These are phyloP conservation scores for Leccinum subgranulosum DNA, from an alignment of 768 basidiomycete genomes.

Conservation along the genomic window DNA sequence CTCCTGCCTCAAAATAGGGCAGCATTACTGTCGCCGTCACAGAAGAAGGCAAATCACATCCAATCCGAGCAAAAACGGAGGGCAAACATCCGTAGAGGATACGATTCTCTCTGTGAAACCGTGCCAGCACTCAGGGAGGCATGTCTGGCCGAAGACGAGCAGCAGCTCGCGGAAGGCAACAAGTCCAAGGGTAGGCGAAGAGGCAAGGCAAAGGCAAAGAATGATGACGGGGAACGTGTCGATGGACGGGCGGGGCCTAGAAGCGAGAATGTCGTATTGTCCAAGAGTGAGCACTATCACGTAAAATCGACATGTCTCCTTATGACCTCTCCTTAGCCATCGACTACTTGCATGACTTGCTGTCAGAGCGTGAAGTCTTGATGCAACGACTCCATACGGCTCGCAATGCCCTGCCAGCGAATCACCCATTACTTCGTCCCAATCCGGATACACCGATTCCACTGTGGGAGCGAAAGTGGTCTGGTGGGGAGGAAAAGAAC, in stretches of 20 bases:
- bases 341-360: constrained; percentile 72
- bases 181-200: constrained; percentile 36
- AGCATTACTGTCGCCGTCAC: constrained; percentile 67
- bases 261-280: constrained; percentile 86
- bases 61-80: constrained; percentile 92
- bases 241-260: constrained; percentile 88
- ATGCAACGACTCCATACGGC: constrained; percentile 59
- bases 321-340: constrained; percentile 54
- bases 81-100: constrained; percentile 85
- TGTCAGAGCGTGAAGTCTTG: constrained; percentile 57
- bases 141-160: constrained; percentile 72
- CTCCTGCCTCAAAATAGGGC: constrained; percentile 10
- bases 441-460: constrained; percentile 33
- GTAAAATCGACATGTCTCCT: constrained; percentile 1
- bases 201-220: constrained; percentile 37
- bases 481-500: constrained; percentile 61
- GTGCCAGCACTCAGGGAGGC: constrained; percentile 83
- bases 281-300: constrained; percentile 62
- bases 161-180: constrained; percentile 26
- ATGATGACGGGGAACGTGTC: constrained; percentile 56
- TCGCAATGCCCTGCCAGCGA: constrained; percentile 50
- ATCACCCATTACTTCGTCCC: constrained; percentile 52
- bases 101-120: constrained; percentile 81
- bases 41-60: constrained; percentile 94
- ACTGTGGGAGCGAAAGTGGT: constrained; percentile 84